These are phyloP conservation scores for Mollisiaceae sp. DNA, from an alignment of 2,329 filamentous ascomycete species.

Conservation along the genomic window DNA sequence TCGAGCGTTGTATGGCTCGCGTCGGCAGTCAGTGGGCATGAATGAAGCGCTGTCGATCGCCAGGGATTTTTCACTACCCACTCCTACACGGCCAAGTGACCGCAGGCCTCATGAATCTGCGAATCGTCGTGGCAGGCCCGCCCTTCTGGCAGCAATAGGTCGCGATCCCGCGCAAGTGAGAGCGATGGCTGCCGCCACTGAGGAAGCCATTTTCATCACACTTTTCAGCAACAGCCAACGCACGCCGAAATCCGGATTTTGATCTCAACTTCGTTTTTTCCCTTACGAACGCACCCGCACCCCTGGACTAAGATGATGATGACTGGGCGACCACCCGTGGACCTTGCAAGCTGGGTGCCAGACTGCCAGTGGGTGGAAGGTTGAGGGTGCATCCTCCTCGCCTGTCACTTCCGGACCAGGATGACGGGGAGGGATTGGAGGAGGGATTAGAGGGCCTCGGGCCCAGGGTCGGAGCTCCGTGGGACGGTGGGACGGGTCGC, in stretches of 20 bases:
- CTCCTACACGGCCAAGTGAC: not conserved
- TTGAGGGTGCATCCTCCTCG: too few species aligned
- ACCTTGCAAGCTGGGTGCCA: too few species aligned
- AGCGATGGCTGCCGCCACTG: not conserved
- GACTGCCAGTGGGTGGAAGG: too few species aligned
- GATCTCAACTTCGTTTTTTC: not conserved
- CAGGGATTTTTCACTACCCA: not conserved
- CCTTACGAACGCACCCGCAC: too few species aligned
- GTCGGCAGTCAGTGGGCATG: not conserved
- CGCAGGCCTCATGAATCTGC: not conserved
- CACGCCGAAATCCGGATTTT: constrained; percentile 4
- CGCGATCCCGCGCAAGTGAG: not conserved
- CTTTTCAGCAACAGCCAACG: not conserved
- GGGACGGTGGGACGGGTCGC: too few species aligned
- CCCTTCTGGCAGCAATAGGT: not conserved
- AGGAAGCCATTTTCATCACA: not conserved
- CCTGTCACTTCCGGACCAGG: too few species aligned
- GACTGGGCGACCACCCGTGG: too few species aligned
- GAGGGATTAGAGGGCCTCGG: too few species aligned
- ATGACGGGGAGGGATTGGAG: too few species aligned
- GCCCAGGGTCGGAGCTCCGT: too few species aligned
- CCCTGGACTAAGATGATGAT: not conserved
- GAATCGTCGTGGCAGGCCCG: not conserved
- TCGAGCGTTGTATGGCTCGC: constrained; percentile 5
- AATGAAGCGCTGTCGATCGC: not conserved